Percentiles rank a stretch among this genome's conserved stretches.
phyloP scores from a whole-genome alignment of 2,329 filamentous ascomycete genomes.

The Colletotrichum kahawae region DNA sequence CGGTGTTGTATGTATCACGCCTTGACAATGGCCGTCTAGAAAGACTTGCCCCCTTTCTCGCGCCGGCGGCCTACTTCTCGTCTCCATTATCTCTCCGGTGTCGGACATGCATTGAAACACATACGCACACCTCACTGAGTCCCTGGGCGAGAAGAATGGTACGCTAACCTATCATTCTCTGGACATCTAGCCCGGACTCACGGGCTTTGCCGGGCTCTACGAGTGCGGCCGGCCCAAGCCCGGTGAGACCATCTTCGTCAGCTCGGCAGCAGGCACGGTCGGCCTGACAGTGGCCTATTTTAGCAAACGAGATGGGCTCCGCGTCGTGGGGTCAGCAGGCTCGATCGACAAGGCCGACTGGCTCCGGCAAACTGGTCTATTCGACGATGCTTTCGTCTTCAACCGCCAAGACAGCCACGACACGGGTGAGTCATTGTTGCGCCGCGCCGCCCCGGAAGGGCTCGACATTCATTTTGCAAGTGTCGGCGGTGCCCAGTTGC shows the following conservation, averaged over 20 bases:
- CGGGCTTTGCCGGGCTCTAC: slow-evolving; percentile 76
- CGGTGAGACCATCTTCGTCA: slow-evolving; percentile 80
- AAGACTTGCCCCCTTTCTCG: neutral
- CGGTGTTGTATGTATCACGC: neutral
- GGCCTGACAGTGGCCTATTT: neutral
- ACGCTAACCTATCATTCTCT: neutral
- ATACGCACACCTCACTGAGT: neutral
- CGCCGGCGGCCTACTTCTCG: neutral
- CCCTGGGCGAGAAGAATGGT: neutral
- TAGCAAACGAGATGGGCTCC: neutral
- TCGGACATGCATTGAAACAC: neutral
- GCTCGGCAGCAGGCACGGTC: slow-evolving; percentile 62
- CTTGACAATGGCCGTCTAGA: neutral
- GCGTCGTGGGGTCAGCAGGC: neutral
- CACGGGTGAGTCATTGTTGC: slow-evolving; percentile 54
- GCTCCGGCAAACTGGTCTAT: neutral
- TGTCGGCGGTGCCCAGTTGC: slow-evolving; percentile 71
- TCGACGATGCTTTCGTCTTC: neutral
- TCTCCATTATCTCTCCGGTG: neutral
- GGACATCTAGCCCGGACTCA: slow-evolving; percentile 64
- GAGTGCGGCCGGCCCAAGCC: slow-evolving; percentile 77
- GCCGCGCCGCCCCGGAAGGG: slow-evolving; percentile 73
- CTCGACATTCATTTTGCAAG: slow-evolving; percentile 86
- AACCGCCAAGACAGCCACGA: neutral
- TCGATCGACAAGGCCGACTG: neutral